Conservation (phyloP, 78 protist species). For the Cavenderia fasciculata region DNA sequence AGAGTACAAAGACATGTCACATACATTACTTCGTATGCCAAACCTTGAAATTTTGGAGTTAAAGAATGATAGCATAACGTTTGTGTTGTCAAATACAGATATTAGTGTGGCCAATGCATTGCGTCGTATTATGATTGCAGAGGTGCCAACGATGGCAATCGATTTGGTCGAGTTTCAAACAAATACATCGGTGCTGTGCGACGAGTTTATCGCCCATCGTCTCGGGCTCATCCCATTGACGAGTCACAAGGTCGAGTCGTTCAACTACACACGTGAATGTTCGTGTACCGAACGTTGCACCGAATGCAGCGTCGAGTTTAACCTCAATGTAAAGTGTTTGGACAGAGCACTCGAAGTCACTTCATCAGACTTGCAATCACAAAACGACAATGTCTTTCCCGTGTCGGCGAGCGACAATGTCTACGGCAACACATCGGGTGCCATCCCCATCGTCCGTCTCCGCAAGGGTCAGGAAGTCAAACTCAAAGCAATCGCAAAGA, state of each 20-base stretch:
- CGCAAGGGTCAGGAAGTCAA: slow-evolving; percentile 81
- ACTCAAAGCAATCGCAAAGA: slow-evolving; percentile 82
- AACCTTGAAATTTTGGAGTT: slow-evolving; percentile 72
- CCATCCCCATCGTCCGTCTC: slow-evolving; percentile 88
- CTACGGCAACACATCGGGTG: background rate
- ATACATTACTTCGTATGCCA: slow-evolving; percentile 33
- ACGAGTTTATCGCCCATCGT: slow-evolving; percentile 95
- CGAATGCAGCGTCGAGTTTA: slow-evolving; percentile 79
- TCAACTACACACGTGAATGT: slow-evolving; percentile 79
- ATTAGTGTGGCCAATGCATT: slow-evolving; percentile 83
- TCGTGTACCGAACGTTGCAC: slow-evolving; percentile 72
- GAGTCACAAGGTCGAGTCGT: background rate
- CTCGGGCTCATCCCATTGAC: slow-evolving; percentile 93
- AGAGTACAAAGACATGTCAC: background rate
- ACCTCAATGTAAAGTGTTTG: slow-evolving; percentile 40
- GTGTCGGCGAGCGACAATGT: background rate
- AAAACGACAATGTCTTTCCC: slow-evolving; percentile 45
- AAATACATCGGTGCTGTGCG: slow-evolving; percentile 89
- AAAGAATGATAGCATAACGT: slow-evolving; percentile 76
- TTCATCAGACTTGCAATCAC: slow-evolving; percentile 23
- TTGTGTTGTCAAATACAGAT: slow-evolving; percentile 81
- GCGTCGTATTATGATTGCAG: slow-evolving; percentile 92
- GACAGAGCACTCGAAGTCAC: slow-evolving; percentile 48
- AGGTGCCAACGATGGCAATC: slow-evolving; percentile 93
- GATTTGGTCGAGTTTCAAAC: slow-evolving; percentile 86